These are phyloP conservation scores for Trichoderma citrinoviride DNA, from an alignment of 2,329 filamentous ascomycete genomes.

Conservation along the genomic window DNA sequence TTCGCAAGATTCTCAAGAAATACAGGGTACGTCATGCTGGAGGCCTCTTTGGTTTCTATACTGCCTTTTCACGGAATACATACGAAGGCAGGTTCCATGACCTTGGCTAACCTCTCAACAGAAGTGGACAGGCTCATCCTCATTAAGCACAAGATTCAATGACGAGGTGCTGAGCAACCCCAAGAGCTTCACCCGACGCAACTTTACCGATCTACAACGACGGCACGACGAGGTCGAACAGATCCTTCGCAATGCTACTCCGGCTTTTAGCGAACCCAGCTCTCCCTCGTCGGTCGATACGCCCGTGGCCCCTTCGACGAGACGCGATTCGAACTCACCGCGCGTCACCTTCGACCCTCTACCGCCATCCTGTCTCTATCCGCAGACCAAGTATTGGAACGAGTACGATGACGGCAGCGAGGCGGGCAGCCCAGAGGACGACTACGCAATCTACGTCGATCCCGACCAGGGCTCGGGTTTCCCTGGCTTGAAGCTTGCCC, in stretches of 20 bases:
- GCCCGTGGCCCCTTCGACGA: constrained; percentile 16
- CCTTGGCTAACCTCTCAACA: constrained; percentile 31
- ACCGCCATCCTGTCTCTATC: constrained; percentile 31
- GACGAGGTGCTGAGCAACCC: constrained; percentile 62
- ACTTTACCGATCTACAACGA: constrained; percentile 54
- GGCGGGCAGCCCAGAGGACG: constrained; percentile 54
- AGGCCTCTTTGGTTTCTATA: neutral
- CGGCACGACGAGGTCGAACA: constrained; percentile 52
- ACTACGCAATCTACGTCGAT: constrained; percentile 72
- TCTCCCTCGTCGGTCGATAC: constrained; percentile 37
- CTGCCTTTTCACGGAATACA: neutral
- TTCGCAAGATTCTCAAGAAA: constrained; percentile 82
- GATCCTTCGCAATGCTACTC: constrained; percentile 47
- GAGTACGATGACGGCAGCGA: constrained; percentile 84
- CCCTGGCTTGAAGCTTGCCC: constrained; percentile 61
- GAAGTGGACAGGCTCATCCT: constrained; percentile 78
- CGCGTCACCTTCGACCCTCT: constrained; percentile 34
- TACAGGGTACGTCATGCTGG: constrained; percentile 55
- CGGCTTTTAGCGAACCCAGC: constrained; percentile 40
- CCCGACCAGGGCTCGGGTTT: constrained; percentile 61
- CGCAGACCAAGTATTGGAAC: constrained; percentile 67
- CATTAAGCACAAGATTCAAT: constrained; percentile 63
- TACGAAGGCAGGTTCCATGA: neutral
- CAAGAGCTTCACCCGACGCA: constrained; percentile 68
- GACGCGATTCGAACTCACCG: neutral